Percentiles rank a stretch among this genome's conserved stretches.
phyloP scores from a whole-genome alignment of 306 rosid genomes.

The Trifolium dubium region DNA sequence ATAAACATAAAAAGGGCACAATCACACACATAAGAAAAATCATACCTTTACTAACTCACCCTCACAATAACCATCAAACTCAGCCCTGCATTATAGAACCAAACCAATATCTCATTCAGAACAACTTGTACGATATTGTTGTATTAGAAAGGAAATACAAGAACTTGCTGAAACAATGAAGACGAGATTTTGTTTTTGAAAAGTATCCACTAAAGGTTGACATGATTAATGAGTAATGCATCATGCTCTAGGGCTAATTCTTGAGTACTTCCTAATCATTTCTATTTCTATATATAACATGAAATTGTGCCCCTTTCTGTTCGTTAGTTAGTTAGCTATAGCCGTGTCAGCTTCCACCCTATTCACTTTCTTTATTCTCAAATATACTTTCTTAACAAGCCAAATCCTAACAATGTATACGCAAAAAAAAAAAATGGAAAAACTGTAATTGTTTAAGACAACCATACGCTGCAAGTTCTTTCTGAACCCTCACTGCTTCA shows the following conservation, averaged over 20 bases:
- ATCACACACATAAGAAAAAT: not conserved
- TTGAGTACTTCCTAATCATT: not conserved
- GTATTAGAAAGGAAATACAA: constrained; percentile 4
- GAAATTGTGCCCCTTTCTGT: not conserved
- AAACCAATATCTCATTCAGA: constrained; percentile 30
- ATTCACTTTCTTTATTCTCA: constrained; percentile 8
- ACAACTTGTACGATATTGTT: not conserved
- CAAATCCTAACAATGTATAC: not conserved
- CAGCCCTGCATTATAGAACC: constrained; percentile 71
- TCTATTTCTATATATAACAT: not conserved
- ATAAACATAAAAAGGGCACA: not conserved
- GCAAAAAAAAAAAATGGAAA: not conserved
- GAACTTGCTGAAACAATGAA: constrained; percentile 6
- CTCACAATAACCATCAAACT: constrained; percentile 93
- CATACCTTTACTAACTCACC: constrained; percentile 86
- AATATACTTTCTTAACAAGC: not conserved
- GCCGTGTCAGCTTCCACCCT: not conserved
- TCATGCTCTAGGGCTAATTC: not conserved
- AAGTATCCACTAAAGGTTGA: not conserved
- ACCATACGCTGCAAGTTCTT: constrained; percentile 9
- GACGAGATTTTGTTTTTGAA: not conserved
- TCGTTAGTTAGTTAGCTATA: not conserved
- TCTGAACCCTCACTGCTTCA: constrained; percentile 21
- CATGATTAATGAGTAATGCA: not conserved
- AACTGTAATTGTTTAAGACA: constrained; percentile 1